phyloP scores from a whole-genome alignment of 164 flowering plant genomes.

The Vitis amurensis region DNA sequence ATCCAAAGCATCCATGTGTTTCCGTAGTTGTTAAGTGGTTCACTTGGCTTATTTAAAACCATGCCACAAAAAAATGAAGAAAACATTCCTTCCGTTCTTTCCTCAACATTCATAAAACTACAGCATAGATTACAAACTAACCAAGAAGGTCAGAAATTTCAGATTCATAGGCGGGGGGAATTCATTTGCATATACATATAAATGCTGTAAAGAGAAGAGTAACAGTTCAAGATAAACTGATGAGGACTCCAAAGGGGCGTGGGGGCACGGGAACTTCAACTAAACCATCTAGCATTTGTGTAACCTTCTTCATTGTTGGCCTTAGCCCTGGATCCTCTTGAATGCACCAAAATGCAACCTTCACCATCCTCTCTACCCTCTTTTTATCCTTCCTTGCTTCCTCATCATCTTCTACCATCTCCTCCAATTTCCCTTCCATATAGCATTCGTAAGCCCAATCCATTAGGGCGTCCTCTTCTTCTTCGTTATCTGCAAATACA shows the following conservation, averaged over 20 bases:
- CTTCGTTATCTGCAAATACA: not conserved
- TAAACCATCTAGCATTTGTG: conserved; percentile 16
- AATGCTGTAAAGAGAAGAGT: too few relatives aligned
- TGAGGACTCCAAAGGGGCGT: not conserved
- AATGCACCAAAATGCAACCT: conserved; percentile 17
- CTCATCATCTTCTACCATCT: conserved; percentile 3
- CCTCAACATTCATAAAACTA: too few relatives aligned
- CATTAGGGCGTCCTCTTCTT: not conserved
- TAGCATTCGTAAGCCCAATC: conserved; percentile 17
- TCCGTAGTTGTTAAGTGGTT: too few relatives aligned
- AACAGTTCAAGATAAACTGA: too few relatives aligned
- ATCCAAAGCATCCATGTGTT: too few relatives aligned
- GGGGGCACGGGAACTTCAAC: conserved; percentile 4
- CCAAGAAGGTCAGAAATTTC: too few relatives aligned
- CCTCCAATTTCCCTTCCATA: conserved; percentile 2
- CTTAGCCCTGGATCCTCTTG: conserved; percentile 19
- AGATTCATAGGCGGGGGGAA: too few relatives aligned
- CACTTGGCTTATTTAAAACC: too few relatives aligned
- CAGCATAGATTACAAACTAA: too few relatives aligned
- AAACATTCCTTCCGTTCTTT: too few relatives aligned
- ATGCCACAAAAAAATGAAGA: too few relatives aligned
- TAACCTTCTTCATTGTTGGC: conserved; percentile 8
- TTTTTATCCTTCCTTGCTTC: conserved; percentile 4
- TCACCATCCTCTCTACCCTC: conserved; percentile 6
- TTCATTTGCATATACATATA: too few relatives aligned